These are phyloP conservation scores for Ceriops zippeliana DNA, from an alignment of 345 rosid genomes.

Conservation along the genomic window DNA sequence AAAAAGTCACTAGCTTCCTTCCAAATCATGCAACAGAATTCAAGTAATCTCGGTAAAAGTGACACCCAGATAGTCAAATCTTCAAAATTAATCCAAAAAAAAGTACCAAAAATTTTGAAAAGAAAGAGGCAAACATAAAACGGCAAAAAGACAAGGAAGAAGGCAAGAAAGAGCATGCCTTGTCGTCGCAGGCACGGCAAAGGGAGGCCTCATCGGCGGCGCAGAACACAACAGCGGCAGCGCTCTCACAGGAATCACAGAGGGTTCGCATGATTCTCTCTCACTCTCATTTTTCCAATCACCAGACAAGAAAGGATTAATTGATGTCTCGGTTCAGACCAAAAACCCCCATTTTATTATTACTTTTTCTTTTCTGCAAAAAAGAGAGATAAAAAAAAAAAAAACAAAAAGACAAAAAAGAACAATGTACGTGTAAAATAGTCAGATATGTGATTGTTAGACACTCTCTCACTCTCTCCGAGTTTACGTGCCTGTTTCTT, in stretches of 20 bases:
- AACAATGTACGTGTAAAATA: too few relatives aligned
- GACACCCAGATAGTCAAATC: background rate
- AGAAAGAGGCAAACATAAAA: background rate
- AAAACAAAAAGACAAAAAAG: background rate
- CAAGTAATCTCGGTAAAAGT: background rate
- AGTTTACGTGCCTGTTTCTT: background rate
- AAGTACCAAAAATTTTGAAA: background rate
- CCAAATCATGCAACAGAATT: background rate
- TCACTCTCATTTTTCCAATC: conserved; percentile 37
- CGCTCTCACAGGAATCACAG: conserved; percentile 86
- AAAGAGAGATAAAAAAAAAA: too few relatives aligned
- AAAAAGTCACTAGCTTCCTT: background rate
- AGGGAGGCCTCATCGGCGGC: conserved; percentile 92
- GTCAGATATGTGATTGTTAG: background rate
- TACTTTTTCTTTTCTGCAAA: too few relatives aligned
- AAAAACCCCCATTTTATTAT: too few relatives aligned
- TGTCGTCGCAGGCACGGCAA: conserved; percentile 72
- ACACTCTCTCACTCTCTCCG: background rate
- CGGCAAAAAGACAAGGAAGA: background rate
- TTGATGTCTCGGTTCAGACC: background rate
- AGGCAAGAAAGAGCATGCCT: conserved; percentile 32
- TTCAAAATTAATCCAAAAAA: background rate
- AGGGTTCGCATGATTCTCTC: conserved; percentile 58
- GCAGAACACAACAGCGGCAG: conserved; percentile 80
- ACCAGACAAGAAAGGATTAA: background rate